phyloP scores from a whole-genome alignment of 768 basidiomycete genomes.

The Candolleomyces eurysporus region DNA sequence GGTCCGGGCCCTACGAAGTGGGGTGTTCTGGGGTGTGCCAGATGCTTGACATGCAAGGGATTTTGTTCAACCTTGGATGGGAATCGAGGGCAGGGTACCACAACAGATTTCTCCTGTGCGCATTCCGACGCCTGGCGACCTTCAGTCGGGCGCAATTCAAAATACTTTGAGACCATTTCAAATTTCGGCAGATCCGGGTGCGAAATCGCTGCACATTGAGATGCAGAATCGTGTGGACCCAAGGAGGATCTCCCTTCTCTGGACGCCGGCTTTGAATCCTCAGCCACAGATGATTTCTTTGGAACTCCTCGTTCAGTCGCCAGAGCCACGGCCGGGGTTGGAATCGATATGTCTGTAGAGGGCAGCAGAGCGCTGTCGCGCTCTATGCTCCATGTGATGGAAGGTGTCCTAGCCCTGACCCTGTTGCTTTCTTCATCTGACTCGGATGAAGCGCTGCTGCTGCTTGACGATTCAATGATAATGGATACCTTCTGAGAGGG shows the following conservation, averaged over 20 bases:
- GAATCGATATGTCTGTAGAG: conserved; percentile 4
- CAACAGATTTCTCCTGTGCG: too few species aligned
- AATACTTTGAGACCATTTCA: not conserved
- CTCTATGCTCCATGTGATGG: conserved; percentile 34
- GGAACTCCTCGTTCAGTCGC: not conserved
- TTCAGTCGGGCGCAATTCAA: not conserved
- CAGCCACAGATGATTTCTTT: too few species aligned
- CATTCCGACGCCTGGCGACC: too few species aligned
- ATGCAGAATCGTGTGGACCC: conserved; percentile 29
- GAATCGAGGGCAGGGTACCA: too few species aligned
- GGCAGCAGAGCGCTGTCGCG: conserved; percentile 11
- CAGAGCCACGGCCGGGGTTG: not conserved
- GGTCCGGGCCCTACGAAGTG: too few species aligned
- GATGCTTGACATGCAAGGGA: too few species aligned
- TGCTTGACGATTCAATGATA: too few species aligned
- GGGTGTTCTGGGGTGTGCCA: too few species aligned
- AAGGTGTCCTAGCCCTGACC: conserved; percentile 3
- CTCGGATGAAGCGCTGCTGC: not conserved
- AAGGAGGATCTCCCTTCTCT: conserved; percentile 14
- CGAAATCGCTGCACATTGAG: conserved; percentile 15
- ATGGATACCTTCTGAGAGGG: too few species aligned
- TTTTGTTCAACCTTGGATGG: too few species aligned
- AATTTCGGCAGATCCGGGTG: not conserved
- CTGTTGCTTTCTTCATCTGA: not conserved
- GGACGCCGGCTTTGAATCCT: not conserved